A percentile compares a stretch with the other conserved stretches of the same genome.
Evolutionary conservation across 495 filamentous ascomycete genomes (phyloP).

Genomic region (Entonaema liquescens): DNA sequence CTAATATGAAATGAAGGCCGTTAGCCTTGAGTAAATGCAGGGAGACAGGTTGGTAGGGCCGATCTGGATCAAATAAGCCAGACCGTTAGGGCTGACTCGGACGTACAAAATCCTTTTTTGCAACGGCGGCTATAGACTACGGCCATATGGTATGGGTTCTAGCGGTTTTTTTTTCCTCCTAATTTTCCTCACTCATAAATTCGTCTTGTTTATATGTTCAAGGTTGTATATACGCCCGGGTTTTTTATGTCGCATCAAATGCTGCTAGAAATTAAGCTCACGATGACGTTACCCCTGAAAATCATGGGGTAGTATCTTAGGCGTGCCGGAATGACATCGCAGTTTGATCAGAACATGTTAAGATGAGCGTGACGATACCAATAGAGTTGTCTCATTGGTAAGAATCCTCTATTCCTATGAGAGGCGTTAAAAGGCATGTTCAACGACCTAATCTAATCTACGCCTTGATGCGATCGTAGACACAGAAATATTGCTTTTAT

Average conservation of each 20-base stretch:
- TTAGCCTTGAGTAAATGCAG: constrained; percentile 15
- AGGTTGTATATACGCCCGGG: background rate
- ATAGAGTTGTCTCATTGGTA: background rate
- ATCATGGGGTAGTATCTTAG: background rate
- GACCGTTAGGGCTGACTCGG: constrained; percentile 31
- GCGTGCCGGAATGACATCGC: background rate
- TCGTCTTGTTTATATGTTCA: background rate
- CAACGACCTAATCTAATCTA: background rate
- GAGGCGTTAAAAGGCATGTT: background rate
- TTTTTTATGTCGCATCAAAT: background rate
- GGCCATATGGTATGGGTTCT: background rate
- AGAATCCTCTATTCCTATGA: background rate
- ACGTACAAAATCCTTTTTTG: background rate
- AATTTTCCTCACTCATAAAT: background rate
- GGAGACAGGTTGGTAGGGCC: constrained; percentile 17
- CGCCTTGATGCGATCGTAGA: background rate
- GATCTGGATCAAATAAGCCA: constrained; percentile 19
- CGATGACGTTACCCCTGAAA: constrained; percentile 17
- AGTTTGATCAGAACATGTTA: background rate
- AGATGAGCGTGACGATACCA: background rate
- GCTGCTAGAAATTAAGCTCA: constrained; percentile 12
- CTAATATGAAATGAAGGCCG: constrained; percentile 15
- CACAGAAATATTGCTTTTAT: constrained; percentile 8
- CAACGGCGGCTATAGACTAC: background rate
- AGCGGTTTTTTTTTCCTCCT: too few relatives aligned